These are phyloP conservation scores for Sphaerulina populicola DNA, from an alignment of 2,329 filamentous ascomycete species.

Conservation along the genomic window DNA sequence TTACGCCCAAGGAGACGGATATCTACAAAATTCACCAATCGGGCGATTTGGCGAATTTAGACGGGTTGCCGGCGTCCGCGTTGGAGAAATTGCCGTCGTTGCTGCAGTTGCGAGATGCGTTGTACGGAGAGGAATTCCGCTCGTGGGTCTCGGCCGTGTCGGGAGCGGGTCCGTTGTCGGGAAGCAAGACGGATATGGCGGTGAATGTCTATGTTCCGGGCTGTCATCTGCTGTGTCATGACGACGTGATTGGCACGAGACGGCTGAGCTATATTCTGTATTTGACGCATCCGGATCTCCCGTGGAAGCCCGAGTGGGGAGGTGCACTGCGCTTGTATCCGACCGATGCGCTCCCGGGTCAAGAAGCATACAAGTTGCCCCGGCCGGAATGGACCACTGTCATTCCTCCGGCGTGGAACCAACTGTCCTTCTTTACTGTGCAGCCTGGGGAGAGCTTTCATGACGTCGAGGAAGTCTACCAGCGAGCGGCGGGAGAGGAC, in stretches of 20 bases:
- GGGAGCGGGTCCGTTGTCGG: slow-evolving; percentile 76
- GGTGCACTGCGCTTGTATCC: slow-evolving; percentile 85
- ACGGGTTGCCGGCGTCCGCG: slow-evolving; percentile 80
- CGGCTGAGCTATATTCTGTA: slow-evolving; percentile 97
- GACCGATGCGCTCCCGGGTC: too few relatives aligned
- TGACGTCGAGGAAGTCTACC: slow-evolving; percentile 96
- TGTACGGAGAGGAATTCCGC: slow-evolving; percentile 86
- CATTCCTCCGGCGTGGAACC: slow-evolving; percentile 93
- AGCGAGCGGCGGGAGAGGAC: slow-evolving; percentile 51
- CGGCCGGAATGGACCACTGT: slow-evolving; percentile 67
- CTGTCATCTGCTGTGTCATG: slow-evolving; percentile 90
- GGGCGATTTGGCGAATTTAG: slow-evolving; percentile 90
- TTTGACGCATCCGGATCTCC: slow-evolving; percentile 79
- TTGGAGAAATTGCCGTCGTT: slow-evolving; percentile 80
- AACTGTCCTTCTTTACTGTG: slow-evolving; percentile 95
- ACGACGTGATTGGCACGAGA: slow-evolving; percentile 96
- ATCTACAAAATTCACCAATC: slow-evolving; percentile 99
- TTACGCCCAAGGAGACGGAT: slow-evolving; percentile 97
- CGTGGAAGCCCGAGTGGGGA: slow-evolving; percentile 88
- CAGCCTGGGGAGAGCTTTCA: slow-evolving; percentile 98
- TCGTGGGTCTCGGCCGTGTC: slow-evolving; percentile 82
- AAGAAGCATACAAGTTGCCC: too few relatives aligned
- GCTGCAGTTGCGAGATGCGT: slow-evolving; percentile 81
- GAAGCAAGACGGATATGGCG: slow-evolving; percentile 95
- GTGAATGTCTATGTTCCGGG: slow-evolving; percentile 98